Base-by-base conservation (phyloP, 2,329 filamentous ascomycete species). In the Penicillium capsulatum region DNA sequence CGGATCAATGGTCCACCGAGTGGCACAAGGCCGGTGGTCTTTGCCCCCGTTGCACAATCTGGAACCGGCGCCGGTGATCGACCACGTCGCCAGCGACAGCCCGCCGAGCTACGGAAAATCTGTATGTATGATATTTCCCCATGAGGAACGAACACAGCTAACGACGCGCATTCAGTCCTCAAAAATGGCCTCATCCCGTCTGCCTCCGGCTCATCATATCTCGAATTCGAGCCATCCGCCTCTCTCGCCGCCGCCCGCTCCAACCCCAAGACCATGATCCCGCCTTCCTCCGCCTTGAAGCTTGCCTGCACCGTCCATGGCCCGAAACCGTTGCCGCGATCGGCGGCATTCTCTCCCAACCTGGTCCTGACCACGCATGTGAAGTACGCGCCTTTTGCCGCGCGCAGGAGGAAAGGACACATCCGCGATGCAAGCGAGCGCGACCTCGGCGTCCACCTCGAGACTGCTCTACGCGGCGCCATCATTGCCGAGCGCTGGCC, bases 381-480 rank as follows among this genome's bases (percentile, higher is more conserved):
- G 60, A 98, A 97, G 69, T 97, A 94, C 62, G 90, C 92, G 1
- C 90, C 92, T 0, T 98, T 98, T 61, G 91, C 92, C 2, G 88
- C 87, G 4, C 78, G 84, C 42, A 79, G 84, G 55, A 77, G 92
- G 43, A 79, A 86, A 61, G 88, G 90, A 9, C 95, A 96, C 61
- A 71, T 95, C 15, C 81, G 90, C 32, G 91, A 97, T 63, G 75
- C 83, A 11, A 83, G 77, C 46, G 92, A 98, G 69, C 79, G 90
- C 35, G 92, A 98, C 60, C 75, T 98, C 2, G 87, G 87, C 9
- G 84, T 90, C 8, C 91, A 97, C 62, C 72, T 98, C 3, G 90
- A 97, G 65, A 91, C 88, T 11, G 90, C 92, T 17, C 73, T 98
- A 35, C 79, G 89, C 22, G 91, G 91, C 1, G 86, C 88, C 6